Evolutionary conservation across 768 basidiomycete genomes (phyloP).

Genomic region (Lyophyllum atratum): DNA sequence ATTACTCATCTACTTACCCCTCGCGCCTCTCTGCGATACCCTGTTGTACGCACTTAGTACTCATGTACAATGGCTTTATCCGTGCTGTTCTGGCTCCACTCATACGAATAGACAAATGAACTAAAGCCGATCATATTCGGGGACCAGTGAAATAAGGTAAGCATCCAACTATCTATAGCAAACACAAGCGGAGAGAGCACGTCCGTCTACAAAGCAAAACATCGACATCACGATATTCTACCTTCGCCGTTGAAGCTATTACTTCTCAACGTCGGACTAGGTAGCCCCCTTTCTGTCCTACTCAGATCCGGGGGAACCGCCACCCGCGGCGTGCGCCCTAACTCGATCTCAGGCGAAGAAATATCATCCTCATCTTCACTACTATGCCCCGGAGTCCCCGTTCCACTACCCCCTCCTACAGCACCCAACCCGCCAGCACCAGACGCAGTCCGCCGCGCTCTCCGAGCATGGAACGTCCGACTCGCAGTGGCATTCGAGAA

Average conservation of each 20-base stretch:
- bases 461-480: constrained; percentile 80
- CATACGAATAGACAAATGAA: not conserved
- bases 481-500: constrained; percentile 93
- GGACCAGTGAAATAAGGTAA: constrained; percentile 2
- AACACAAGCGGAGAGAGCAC: constrained; percentile 1
- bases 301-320: constrained; percentile 44
- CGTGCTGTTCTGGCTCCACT: not conserved
- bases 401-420: constrained; percentile 30
- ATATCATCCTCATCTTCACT: constrained; percentile 42
- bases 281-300: constrained; percentile 61
- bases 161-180: constrained; percentile 5
- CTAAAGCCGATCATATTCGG: not conserved
- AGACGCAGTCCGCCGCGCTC: constrained; percentile 53
- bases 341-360: constrained; percentile 43
- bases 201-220: not conserved
- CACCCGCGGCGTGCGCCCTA: constrained; percentile 29
- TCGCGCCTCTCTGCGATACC: not conserved
- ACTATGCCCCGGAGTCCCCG: constrained; percentile 35
- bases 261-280: constrained; percentile 61
- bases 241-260: constrained; percentile 21
- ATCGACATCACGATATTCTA: constrained; percentile 19
- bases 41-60: not conserved
- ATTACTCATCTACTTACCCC: constrained; percentile 6
- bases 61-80: not conserved
- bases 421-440: constrained; percentile 37